Evolutionary conservation across 1,284 basidiomycete species (phyloP).

Genomic region (Cryptococcus sp.): DNA sequence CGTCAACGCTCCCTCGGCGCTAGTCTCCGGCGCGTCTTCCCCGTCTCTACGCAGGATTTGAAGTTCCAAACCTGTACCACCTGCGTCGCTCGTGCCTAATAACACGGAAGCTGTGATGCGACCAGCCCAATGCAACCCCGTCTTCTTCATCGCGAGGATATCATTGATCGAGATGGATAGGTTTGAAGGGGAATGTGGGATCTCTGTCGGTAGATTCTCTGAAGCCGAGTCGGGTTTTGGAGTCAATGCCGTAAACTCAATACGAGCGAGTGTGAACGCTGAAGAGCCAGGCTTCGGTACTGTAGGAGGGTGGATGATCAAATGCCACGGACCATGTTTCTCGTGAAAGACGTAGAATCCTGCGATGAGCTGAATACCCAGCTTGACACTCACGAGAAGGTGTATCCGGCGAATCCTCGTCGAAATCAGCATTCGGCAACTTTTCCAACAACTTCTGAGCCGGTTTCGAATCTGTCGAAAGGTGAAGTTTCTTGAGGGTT

Average conservation of each 20-base stretch:
- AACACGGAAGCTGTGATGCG: conserved; percentile 8
- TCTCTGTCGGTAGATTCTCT: conserved; percentile 3
- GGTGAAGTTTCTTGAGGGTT: conserved; percentile 17
- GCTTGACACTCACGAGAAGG: conserved; percentile 16
- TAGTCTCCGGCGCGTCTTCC: not conserved
- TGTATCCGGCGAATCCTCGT: conserved; percentile 10
- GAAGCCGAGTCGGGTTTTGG: conserved; percentile 7
- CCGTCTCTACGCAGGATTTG: conserved; percentile 6
- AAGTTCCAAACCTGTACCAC: conserved; percentile 28
- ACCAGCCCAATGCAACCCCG: conserved; percentile 11
- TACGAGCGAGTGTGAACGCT: conserved; percentile 10
- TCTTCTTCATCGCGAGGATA: conserved; percentile 19
- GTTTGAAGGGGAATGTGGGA: not conserved
- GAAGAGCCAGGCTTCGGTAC: not conserved
- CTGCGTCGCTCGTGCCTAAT: conserved; percentile 17
- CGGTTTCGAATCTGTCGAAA: conserved; percentile 12
- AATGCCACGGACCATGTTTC: conserved; percentile 22
- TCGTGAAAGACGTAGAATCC: conserved; percentile 27
- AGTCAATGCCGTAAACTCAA: conserved; percentile 17
- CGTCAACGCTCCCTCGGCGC: not conserved
- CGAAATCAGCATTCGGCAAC: conserved; percentile 5
- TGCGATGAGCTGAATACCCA: conserved; percentile 1
- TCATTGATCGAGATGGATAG: conserved; percentile 20
- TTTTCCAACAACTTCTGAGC: conserved; percentile 10
- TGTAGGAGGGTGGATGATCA: conserved; percentile 22